Percentiles rank a stretch among this genome's conserved stretches.
Evolutionary conservation across 2,329 filamentous ascomycete species (phyloP).

Genomic region (Fusarium heterosporum): DNA sequence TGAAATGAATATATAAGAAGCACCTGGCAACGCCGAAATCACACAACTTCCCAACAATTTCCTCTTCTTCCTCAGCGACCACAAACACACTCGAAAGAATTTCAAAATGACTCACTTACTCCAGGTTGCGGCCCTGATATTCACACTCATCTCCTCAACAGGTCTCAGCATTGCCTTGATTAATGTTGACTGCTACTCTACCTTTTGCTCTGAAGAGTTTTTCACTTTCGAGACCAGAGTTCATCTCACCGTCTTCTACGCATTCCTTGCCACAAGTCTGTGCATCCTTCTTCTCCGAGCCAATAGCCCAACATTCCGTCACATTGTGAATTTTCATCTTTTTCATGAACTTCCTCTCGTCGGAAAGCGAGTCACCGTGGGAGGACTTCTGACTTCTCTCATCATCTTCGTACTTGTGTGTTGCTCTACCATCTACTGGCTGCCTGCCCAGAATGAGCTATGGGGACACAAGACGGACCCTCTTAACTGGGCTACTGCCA

Average conservation of each 20-base stretch:
- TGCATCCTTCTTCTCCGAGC: not conserved
- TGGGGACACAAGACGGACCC: not conserved
- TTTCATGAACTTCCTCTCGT: rapidly evolving
- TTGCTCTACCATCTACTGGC: not conserved
- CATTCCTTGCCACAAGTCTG: rapidly evolving
- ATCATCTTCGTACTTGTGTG: not conserved
- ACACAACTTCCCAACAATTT: no score
- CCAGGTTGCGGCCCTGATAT: not conserved
- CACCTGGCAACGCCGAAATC: rapidly evolving
- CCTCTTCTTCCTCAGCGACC: rapidly evolving
- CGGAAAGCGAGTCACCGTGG: not conserved
- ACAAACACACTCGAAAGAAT: rapidly evolving
- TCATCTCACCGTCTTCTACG: not conserved
- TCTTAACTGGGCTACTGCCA: not conserved
- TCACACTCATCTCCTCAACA: not conserved
- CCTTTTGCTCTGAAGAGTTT: not conserved
- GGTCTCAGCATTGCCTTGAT: not conserved
- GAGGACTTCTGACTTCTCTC: not conserved
- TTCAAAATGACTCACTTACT: not conserved
- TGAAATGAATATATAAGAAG: not conserved
- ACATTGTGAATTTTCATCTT: rapidly evolving
- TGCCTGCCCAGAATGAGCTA: not conserved
- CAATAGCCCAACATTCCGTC: not conserved
- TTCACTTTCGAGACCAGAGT: not conserved
- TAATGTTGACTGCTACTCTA: not conserved